Evolutionary conservation across 2,329 filamentous ascomycete species (phyloP).

Genomic region (Fulvia fulva): DNA sequence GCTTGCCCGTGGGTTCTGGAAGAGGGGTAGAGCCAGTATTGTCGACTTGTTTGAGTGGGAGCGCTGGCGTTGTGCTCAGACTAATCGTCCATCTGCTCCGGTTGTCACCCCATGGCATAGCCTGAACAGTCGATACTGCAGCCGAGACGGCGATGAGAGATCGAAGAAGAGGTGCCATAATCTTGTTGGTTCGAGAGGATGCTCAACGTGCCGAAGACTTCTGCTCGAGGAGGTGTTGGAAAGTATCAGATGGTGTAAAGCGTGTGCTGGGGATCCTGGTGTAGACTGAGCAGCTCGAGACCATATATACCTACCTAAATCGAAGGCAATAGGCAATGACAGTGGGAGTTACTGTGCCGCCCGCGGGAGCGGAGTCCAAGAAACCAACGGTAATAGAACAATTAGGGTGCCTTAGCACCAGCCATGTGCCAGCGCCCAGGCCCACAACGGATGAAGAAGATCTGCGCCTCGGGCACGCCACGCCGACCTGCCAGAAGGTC

Average conservation of each 20-base stretch:
- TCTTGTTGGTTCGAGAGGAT: background rate
- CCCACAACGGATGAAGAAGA: conserved; percentile 7
- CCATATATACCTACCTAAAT: conserved; percentile 7
- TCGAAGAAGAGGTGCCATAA: conserved; percentile 13
- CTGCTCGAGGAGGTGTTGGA: background rate
- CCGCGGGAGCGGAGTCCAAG: conserved; percentile 8
- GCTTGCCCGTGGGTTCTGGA: conserved; percentile 16
- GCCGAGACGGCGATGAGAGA: conserved; percentile 12
- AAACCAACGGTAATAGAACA: conserved; percentile 8
- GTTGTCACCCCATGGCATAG: background rate
- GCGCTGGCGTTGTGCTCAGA: conserved; percentile 5
- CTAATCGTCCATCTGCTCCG: background rate
- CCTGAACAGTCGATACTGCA: conserved; percentile 8
- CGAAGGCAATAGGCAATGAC: background rate
- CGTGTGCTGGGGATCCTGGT: conserved; percentile 4
- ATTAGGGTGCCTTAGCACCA: conserved; percentile 12
- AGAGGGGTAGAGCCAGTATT: conserved; percentile 17
- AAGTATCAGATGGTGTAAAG: conserved; percentile 1
- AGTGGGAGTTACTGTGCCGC: conserved; percentile 9
- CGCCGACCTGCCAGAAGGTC: conserved; percentile 1
- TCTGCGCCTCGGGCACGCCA: conserved; percentile 13
- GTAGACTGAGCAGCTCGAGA: background rate
- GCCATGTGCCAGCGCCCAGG: conserved; percentile 8
- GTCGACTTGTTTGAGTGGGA: conserved; percentile 17
- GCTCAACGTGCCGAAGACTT: background rate